Conservation (phyloP, 2,329 filamentous ascomycete genomes). For the Eutypella sp. region DNA sequence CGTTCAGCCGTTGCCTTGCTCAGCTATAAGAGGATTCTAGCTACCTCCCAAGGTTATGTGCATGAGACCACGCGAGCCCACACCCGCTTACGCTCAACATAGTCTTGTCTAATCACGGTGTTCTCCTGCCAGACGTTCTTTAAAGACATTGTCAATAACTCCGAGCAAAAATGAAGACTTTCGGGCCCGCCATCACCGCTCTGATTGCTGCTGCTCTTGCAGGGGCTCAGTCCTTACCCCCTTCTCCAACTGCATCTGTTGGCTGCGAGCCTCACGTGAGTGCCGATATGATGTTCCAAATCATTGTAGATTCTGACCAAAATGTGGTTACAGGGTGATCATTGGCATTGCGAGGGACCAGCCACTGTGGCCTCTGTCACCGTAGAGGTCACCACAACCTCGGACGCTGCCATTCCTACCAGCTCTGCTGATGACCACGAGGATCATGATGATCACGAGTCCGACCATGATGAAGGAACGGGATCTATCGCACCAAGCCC, state of each 20-base stretch:
- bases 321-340: background rate
- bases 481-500: slow-evolving; percentile 26
- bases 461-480: slow-evolving; percentile 11
- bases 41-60: too few species aligned
- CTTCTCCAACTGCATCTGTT: slow-evolving; percentile 20
- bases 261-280: slow-evolving; percentile 31
- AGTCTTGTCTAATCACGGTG: background rate
- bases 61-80: too few species aligned
- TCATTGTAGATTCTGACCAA: background rate
- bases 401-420: slow-evolving; percentile 3
- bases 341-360: slow-evolving; percentile 12
- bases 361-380: slow-evolving; percentile 4
- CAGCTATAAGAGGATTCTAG: too few species aligned
- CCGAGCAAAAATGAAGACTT: slow-evolving; percentile 12
- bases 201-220: slow-evolving; percentile 9
- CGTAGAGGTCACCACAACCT: background rate
- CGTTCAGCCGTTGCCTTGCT: too few species aligned
- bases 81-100: too few species aligned
- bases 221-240: slow-evolving; percentile 9
- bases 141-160: too few species aligned
- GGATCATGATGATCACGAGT: slow-evolving; percentile 7
- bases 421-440: slow-evolving; percentile 3
- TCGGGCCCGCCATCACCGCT: slow-evolving; percentile 3
- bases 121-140: too few species aligned
- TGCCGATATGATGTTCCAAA: background rate